phyloP scores from a whole-genome alignment of 768 basidiomycete species.

The Leucosporidium scottii region DNA sequence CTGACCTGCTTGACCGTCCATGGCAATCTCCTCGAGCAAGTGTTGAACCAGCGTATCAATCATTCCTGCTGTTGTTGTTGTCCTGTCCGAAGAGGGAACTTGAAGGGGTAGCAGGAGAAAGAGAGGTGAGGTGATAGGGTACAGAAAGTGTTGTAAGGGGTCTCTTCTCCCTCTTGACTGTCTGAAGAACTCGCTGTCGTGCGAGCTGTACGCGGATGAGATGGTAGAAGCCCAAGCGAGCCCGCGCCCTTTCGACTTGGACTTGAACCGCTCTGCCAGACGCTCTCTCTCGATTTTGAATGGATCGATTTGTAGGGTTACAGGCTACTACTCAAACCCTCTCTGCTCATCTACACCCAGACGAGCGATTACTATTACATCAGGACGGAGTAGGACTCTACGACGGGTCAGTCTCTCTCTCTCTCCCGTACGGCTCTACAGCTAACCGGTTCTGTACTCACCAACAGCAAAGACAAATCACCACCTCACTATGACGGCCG shows the following conservation, averaged over 20 bases:
- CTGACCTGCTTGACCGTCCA: constrained; percentile 84
- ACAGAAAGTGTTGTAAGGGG: no score
- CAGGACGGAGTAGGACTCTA: constrained; percentile 85
- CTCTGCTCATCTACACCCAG: constrained; percentile 65
- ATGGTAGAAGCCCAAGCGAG: no score
- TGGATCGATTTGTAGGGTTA: not conserved
- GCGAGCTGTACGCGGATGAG: no score
- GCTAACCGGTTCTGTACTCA: not conserved
- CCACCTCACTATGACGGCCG: constrained; percentile 69
- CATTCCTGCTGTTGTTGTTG: not conserved
- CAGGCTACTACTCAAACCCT: constrained; percentile 38
- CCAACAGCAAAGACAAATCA: constrained; percentile 66
- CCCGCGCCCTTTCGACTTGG: no score
- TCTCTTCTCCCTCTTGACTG: no score
- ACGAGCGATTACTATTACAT: constrained; percentile 65
- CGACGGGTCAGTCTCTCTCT: constrained; percentile 61
- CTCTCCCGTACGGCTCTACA: constrained; percentile 7
- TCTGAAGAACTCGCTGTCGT: no score
- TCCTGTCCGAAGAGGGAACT: no score
- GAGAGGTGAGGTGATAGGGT: no score
- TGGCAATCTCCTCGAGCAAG: constrained; percentile 76
- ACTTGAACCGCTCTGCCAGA: no score
- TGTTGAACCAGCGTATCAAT: constrained; percentile 81
- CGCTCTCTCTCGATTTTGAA: no score
- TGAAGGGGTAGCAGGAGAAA: no score